These are phyloP conservation scores for Wickerhamomyces bisporus DNA, from an alignment of 805 yeast species.

Conservation along the genomic window DNA sequence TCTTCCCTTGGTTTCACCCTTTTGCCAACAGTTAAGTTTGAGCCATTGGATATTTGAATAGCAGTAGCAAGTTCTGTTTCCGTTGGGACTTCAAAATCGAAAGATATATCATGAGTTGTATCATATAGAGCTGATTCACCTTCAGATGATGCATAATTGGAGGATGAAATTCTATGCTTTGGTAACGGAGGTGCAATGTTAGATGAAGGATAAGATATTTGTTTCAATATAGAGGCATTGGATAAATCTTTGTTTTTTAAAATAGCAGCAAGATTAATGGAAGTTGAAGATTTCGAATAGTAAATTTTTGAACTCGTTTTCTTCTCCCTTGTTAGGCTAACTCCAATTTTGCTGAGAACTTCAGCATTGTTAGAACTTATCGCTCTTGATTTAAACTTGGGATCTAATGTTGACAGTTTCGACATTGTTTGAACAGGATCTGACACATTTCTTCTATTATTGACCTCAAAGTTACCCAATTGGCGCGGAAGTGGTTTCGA, in stretches of 20 bases:
- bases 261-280: slow-evolving; percentile 21
- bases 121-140: slow-evolving; percentile 4
- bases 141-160: slow-evolving; percentile 20
- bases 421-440: slow-evolving; percentile 13
- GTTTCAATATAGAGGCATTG: too few relatives aligned
- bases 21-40: slow-evolving; percentile 20
- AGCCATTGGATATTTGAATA: slow-evolving; percentile 22
- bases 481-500: slow-evolving; percentile 11
- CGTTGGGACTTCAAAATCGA: slow-evolving; percentile 24
- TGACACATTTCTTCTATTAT: slow-evolving; percentile 16
- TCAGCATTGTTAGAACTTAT: slow-evolving; percentile 16
- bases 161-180: slow-evolving; percentile 18
- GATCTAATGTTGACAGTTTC: slow-evolving; percentile 21
- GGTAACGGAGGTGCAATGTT: slow-evolving; percentile 8
- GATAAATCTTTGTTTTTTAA: slow-evolving; percentile 8
- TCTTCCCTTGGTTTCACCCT: slow-evolving; percentile 14
- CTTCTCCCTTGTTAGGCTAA: slow-evolving; percentile 13
- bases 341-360: slow-evolving; percentile 20
- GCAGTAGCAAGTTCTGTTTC: slow-evolving; percentile 22
- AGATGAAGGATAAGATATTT: neutral
- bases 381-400: slow-evolving; percentile 15
- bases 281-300: slow-evolving; percentile 25
- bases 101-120: slow-evolving; percentile 17
- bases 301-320: slow-evolving; percentile 20
- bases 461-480: slow-evolving; percentile 11